Percentiles rank a stretch among this genome's conserved stretches.
phyloP scores from a whole-genome alignment of 2,329 filamentous ascomycete species.

The Diaporthe citri region DNA sequence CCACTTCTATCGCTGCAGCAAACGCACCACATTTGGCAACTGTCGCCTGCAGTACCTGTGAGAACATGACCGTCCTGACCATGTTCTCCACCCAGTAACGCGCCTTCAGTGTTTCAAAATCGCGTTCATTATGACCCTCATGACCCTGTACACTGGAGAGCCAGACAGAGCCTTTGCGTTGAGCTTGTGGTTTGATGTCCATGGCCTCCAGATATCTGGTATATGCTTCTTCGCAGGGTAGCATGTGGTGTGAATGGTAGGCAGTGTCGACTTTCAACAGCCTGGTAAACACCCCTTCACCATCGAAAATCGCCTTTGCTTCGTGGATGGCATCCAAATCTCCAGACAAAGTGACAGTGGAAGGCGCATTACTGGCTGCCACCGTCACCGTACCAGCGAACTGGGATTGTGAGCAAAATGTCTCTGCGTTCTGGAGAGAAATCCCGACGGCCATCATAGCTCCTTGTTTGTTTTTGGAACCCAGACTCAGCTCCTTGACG shows the following conservation, averaged over 20 bases:
- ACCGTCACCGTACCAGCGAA: not conserved
- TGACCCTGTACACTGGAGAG: slow-evolving; percentile 46
- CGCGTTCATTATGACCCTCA: slow-evolving; percentile 36
- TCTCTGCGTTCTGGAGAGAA: not conserved
- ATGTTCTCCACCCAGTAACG: slow-evolving; percentile 51
- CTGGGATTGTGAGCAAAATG: not conserved
- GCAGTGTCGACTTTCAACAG: slow-evolving; percentile 54
- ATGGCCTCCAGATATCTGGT: slow-evolving; percentile 42
- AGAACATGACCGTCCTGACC: slow-evolving; percentile 52
- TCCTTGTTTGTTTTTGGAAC: slow-evolving; percentile 14
- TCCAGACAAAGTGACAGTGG: slow-evolving; percentile 48
- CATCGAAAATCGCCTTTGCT: slow-evolving; percentile 43
- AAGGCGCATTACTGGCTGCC: not conserved
- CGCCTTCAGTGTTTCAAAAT: slow-evolving; percentile 40
- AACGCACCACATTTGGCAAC: slow-evolving; percentile 39
- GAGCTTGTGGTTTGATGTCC: slow-evolving; percentile 36
- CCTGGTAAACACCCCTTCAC: slow-evolving; percentile 46
- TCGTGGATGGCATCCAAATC: slow-evolving; percentile 47
- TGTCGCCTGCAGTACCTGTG: slow-evolving; percentile 46
- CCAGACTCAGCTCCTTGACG: slow-evolving; percentile 42
- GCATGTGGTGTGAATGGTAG: slow-evolving; percentile 58
- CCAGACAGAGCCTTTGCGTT: slow-evolving; percentile 39
- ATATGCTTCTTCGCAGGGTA: not conserved
- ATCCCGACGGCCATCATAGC: slow-evolving; percentile 18
- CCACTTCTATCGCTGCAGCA: slow-evolving; percentile 50